phyloP scores from a whole-genome alignment of 176 grass and related monocot genomes.

The Alloteropsis semialata region DNA sequence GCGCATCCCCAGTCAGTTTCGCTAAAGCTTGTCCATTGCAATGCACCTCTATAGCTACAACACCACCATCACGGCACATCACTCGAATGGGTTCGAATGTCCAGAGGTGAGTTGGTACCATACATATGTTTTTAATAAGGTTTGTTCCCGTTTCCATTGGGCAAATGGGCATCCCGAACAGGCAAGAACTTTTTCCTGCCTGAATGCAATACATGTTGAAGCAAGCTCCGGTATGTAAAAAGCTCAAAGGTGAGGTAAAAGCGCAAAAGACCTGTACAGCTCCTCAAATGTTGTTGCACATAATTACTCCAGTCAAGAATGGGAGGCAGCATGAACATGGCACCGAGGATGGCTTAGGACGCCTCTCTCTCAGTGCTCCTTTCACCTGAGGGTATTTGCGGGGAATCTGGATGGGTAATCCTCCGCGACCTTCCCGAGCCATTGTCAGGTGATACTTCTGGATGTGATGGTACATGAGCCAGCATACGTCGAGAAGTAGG shows the following conservation, averaged over 20 bases:
- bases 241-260: slow-evolving; percentile 38
- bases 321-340: slow-evolving; percentile 24
- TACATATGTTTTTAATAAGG: slow-evolving; percentile 40
- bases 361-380: slow-evolving; percentile 61
- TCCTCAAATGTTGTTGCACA: slow-evolving; percentile 39
- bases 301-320: slow-evolving; percentile 43
- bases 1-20: slow-evolving; percentile 28
- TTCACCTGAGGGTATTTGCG: slow-evolving; percentile 56
- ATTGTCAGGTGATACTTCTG: slow-evolving; percentile 36
- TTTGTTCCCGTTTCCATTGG: slow-evolving; percentile 45
- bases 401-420: slow-evolving; percentile 43
- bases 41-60: slow-evolving; percentile 35
- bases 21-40: slow-evolving; percentile 34
- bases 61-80: slow-evolving; percentile 18
- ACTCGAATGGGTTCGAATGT: slow-evolving; percentile 22
- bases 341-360: slow-evolving; percentile 50
- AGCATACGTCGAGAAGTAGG: slow-evolving; percentile 36
- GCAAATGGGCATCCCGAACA: slow-evolving; percentile 38
- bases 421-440: slow-evolving; percentile 36
- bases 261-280: slow-evolving; percentile 42
- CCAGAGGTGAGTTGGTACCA: slow-evolving; percentile 28
- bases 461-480: slow-evolving; percentile 39
- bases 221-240: slow-evolving; percentile 44
- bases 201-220: slow-evolving; percentile 47
- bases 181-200: slow-evolving; percentile 58